Base-by-base conservation (phyloP, 805 yeast species). In the Brettanomyces sp. region DNA sequence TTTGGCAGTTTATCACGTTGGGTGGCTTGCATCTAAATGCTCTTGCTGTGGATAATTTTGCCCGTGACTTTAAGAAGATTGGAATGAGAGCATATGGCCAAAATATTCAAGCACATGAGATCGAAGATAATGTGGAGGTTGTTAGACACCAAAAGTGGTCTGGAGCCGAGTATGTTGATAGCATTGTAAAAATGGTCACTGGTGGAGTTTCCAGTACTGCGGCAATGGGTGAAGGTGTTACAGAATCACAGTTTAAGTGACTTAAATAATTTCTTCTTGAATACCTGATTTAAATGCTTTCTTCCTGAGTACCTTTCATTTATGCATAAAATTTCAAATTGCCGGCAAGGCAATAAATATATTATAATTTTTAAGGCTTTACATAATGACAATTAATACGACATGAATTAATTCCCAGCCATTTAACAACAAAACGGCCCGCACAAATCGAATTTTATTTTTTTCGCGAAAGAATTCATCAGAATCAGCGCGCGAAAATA, bases 121-220 rank as follows among this genome's bases (percentile, higher is more conserved):
- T 90, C 65, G 87, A 82, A 58, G 73, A 73, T 49, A 90, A 87
- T 53, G 96, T 90, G 54, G 98, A 91, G 67, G 95, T 91, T 49
- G 95, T 91, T 52, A 91, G 89, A 75, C 98, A 91, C 68, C 98
- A 91, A 69, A 88, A 90, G 68, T 91, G 98, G 98, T 88, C 96
- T 39, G 98, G 98, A 63, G 98, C 98, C 30, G 95, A 87, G 69
- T 90, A 88, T 72, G 84, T 91, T 61, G 98, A 91, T 67, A 82
- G 87, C 49, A 73, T 91, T 60, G 80, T 91, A 66, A 89, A 83
- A 67, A 73, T 88, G 68, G 93, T 89, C 24, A 82, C 93, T 47
- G 97, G 97, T 58, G 98, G 98, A 70, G 85, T 90, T 48, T 76
- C 90, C 44, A 83, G 95, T 18, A 91, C 98, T 42, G 95, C 97